Percentiles rank a stretch among this genome's conserved stretches.
Evolutionary conservation across 495 filamentous ascomycete genomes (phyloP).

Genomic region (Xylaria grammica): DNA sequence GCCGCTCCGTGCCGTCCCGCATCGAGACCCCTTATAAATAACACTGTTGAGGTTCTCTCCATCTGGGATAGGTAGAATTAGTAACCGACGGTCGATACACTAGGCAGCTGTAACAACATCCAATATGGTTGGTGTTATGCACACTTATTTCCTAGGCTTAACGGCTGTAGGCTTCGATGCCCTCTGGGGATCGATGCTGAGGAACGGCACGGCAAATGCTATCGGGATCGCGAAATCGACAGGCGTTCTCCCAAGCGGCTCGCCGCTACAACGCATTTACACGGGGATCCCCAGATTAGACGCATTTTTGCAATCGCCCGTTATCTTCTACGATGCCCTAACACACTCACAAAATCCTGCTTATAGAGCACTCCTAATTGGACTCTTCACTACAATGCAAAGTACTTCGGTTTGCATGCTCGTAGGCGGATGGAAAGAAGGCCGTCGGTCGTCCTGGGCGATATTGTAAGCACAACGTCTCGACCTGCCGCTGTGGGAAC

Average conservation of each 20-base stretch:
- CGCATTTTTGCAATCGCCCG: conserved; percentile 1
- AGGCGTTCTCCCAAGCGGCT: conserved; percentile 1
- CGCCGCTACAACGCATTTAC: neutral
- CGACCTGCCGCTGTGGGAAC: neutral
- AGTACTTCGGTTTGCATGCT: conserved; percentile 8
- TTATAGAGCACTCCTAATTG: neutral
- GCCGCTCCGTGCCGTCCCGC: too few relatives aligned
- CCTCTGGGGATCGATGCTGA: conserved; percentile 5
- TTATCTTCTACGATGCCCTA: conserved; percentile 10
- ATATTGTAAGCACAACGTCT: neutral
- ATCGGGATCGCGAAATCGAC: conserved; percentile 1
- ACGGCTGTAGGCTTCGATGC: conserved; percentile 6
- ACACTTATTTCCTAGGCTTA: conserved; percentile 2
- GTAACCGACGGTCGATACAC: too few relatives aligned
- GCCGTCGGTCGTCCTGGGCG: neutral
- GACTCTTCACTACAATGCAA: conserved; percentile 4
- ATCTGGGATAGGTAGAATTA: too few relatives aligned
- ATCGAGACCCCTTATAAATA: too few relatives aligned
- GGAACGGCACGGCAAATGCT: conserved; percentile 6
- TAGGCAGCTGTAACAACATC: too few relatives aligned
- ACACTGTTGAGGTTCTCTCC: too few relatives aligned
- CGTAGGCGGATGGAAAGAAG: neutral
- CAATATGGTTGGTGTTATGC: neutral
- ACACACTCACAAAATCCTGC: neutral
- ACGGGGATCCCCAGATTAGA: neutral